These are phyloP conservation scores for Eragrostis nindensis DNA, from an alignment of 176 grass and related monocot species.

Conservation along the genomic window DNA sequence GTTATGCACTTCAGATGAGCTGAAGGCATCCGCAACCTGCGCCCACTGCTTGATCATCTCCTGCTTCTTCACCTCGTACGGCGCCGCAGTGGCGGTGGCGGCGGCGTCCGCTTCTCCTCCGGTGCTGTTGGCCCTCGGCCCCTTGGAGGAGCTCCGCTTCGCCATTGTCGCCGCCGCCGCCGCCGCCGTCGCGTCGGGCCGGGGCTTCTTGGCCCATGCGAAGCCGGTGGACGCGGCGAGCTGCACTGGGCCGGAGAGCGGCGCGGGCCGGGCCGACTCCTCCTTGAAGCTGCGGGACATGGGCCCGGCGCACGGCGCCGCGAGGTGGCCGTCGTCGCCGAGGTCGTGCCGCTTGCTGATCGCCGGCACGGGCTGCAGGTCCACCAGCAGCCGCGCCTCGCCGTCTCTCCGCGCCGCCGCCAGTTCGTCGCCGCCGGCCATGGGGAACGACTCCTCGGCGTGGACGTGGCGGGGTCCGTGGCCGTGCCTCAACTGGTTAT, in stretches of 20 bases:
- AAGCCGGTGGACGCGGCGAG: constrained; percentile 64
- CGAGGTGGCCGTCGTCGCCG: no score
- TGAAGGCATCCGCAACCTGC: constrained; percentile 53
- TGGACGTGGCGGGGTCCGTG: constrained; percentile 44
- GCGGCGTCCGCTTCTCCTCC: constrained; percentile 3
- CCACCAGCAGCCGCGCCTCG: constrained; percentile 49
- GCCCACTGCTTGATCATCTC: constrained; percentile 77
- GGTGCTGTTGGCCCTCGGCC: neutral
- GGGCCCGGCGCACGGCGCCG: constrained; percentile 32
- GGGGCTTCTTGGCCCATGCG: constrained; percentile 69
- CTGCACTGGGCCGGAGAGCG: constrained; percentile 46
- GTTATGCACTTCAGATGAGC: constrained; percentile 44
- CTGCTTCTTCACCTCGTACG: constrained; percentile 64
- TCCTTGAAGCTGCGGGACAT: constrained; percentile 48
- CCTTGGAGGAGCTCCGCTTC: constrained; percentile 41
- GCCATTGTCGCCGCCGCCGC: neutral
- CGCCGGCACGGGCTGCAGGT: constrained; percentile 46
- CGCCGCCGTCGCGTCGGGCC: constrained; percentile 1
- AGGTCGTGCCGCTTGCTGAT: constrained; percentile 44
- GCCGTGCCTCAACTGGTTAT: constrained; percentile 25
- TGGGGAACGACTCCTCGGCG: constrained; percentile 54
- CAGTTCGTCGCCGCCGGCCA: neutral
- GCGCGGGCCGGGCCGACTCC: constrained; percentile 24
- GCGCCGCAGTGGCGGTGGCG: neutral
- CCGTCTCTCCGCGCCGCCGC: constrained; percentile 23